Conservation (phyloP, 352 stramenopile species). For the Pythium aristosporum region DNA sequence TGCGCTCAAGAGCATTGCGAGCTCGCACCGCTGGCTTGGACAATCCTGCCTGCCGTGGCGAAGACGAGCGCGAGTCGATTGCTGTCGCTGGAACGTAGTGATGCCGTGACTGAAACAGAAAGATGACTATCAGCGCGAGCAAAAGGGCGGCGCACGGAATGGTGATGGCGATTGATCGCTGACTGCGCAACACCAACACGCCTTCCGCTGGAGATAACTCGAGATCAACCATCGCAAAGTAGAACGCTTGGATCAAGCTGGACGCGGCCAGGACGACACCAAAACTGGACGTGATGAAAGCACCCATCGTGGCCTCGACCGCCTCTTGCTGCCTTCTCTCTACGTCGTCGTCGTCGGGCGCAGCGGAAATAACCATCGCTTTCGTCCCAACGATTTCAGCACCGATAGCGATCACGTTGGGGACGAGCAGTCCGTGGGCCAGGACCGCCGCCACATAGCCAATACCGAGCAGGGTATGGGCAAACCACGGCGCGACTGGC, state of each 20-base stretch:
- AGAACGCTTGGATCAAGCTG: slow-evolving; percentile 51
- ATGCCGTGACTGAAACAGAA: slow-evolving; percentile 46
- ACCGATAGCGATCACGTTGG: slow-evolving; percentile 52
- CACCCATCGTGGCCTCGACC: slow-evolving; percentile 14
- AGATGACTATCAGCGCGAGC: slow-evolving; percentile 35
- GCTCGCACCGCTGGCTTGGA: background rate
- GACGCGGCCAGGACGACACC: slow-evolving; percentile 40
- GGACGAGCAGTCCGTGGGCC: slow-evolving; percentile 48
- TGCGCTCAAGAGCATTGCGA: slow-evolving; percentile 32
- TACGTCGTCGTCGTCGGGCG: slow-evolving; percentile 1
- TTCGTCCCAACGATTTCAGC: slow-evolving; percentile 33
- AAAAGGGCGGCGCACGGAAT: slow-evolving; percentile 30
- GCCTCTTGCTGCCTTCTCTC: slow-evolving; percentile 7
- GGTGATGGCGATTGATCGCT: slow-evolving; percentile 42
- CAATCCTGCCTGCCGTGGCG: background rate
- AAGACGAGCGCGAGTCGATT: background rate
- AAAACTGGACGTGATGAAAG: slow-evolving; percentile 46
- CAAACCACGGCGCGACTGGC: slow-evolving; percentile 27
- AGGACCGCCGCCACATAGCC: slow-evolving; percentile 40
- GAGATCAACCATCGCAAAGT: slow-evolving; percentile 49
- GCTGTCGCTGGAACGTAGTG: slow-evolving; percentile 11
- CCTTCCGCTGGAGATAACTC: slow-evolving; percentile 2
- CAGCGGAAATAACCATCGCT: background rate
- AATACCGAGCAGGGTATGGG: slow-evolving; percentile 33
- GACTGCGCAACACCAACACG: slow-evolving; percentile 17